Evolutionary conservation across 108 stramenopile species (phyloP), one percentile per base, ranked within the genome.

Genomic region (Mediolabrus comicus): DNA sequence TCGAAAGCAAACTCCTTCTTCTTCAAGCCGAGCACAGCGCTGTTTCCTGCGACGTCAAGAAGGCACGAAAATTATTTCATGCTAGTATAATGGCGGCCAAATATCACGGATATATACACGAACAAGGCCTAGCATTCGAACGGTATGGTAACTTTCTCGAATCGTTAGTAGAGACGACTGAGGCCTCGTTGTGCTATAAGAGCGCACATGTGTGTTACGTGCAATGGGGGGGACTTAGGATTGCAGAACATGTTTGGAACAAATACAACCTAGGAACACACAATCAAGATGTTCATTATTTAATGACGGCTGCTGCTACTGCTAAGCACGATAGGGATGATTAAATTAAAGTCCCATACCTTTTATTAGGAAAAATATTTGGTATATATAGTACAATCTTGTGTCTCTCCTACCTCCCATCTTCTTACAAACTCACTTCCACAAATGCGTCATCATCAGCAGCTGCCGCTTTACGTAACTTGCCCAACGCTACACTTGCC

Each of bases 341-440:
- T n/a, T n/a, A n/a, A n/a, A n/a, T n/a, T n/a, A n/a, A n/a, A n/a
- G n/a, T n/a, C n/a, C n/a, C n/a, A n/a, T n/a, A 43, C 41, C 13
- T 19, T 6, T 43, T 17, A 43, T 5, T 17, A 13, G 19, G 4
- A n/a, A 38, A 38, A 17, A 43, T 17, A 43, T 43, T 17, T 6
- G 41, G 19, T 43, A 17, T 6, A 43, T 17, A 43, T 43, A 43
- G n/a, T 6, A 49, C 46, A 16, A 2, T 6, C 46, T 19, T 3
- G 17, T 6, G 4, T 6, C 46, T 3, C 8, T 2, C 3, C 12
- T 34, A 22, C 32, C 33, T 3, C 32, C 24, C 13, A 13, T 3
- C 24, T 16, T 57, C 8, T 63, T 54, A 74, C 51, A 74, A 61
- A 56, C 67, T 68, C 2, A 74, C 67, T 38, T 74, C 73, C 7